Conservation (phyloP, 768 basidiomycete genomes). For the Lactifluus subvellereus region DNA sequence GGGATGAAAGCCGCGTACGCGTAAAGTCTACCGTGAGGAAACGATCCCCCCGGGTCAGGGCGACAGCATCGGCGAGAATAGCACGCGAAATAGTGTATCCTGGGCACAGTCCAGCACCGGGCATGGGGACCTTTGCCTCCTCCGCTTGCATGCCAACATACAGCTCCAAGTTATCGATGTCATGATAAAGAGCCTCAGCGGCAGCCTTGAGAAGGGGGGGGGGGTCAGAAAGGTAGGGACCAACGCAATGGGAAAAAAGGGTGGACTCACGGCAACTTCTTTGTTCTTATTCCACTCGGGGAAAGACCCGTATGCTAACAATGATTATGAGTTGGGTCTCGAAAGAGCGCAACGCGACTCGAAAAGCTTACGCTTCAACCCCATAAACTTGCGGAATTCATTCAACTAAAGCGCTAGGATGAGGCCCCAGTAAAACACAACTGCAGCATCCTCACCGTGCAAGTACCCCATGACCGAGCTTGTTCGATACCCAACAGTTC, state of each 20-base stretch:
- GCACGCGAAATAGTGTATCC: constrained; percentile 81
- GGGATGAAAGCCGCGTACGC: constrained; percentile 40
- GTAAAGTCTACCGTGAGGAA: constrained; percentile 75
- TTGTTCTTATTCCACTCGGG: constrained; percentile 35
- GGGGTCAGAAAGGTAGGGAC: background rate
- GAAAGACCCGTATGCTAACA: constrained; percentile 23
- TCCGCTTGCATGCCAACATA: constrained; percentile 55
- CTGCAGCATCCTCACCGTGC: constrained; percentile 44
- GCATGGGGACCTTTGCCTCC: constrained; percentile 54
- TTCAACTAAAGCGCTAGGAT: constrained; percentile 19
- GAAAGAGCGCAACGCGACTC: background rate
- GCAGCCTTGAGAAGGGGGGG: constrained; percentile 38
- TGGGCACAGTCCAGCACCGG: constrained; percentile 74
- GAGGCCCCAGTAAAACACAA: background rate
- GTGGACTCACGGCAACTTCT: constrained; percentile 25
- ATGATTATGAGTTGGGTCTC: background rate
- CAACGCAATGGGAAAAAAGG: background rate
- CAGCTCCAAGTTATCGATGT: constrained; percentile 77
- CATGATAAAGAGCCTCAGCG: constrained; percentile 58
- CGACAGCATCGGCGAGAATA: constrained; percentile 77
- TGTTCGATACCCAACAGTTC: constrained; percentile 68
- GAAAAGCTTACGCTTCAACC: constrained; percentile 48
- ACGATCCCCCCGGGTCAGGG: constrained; percentile 69
- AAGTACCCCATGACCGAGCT: constrained; percentile 62
- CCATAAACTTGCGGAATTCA: constrained; percentile 50